Conservation (phyloP, 176 grass and related monocot genomes). For the Chrysopogon serrulatus region DNA sequence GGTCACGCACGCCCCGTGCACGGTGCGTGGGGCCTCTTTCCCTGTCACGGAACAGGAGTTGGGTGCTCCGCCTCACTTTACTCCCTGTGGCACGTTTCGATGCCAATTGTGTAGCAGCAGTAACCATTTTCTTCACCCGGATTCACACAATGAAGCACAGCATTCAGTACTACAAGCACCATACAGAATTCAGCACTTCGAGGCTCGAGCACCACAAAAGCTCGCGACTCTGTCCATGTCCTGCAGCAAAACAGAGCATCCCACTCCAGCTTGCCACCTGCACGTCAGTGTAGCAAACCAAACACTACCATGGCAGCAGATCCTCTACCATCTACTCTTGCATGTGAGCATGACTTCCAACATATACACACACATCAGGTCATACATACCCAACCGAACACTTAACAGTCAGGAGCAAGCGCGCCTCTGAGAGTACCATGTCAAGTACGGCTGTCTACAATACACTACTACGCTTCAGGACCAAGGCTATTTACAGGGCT, state of each 20-base stretch:
- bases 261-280: not conserved
- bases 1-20: not conserved
- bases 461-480: conserved; percentile 1
- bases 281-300: not conserved
- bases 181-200: not conserved
- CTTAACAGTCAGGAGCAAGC: not conserved
- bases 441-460: not conserved
- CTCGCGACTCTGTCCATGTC: no score
- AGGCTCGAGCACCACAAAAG: not conserved
- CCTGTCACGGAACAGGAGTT: not conserved
- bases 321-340: not conserved
- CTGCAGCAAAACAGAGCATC: not conserved
- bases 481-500: conserved; percentile 32
- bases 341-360: not conserved
- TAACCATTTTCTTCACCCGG: not conserved
- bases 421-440: conserved; percentile 7
- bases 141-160: not conserved
- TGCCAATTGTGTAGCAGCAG: not conserved
- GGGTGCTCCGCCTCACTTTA: not conserved
- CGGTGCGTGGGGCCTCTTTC: not conserved
- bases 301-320: not conserved
- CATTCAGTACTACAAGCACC: not conserved
- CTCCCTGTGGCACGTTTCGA: no score
- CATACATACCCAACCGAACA: not conserved
- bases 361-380: not conserved